These are phyloP conservation scores for Solanum hybrid DNA, from an alignment of 305 asterid species.

Conservation along the genomic window DNA sequence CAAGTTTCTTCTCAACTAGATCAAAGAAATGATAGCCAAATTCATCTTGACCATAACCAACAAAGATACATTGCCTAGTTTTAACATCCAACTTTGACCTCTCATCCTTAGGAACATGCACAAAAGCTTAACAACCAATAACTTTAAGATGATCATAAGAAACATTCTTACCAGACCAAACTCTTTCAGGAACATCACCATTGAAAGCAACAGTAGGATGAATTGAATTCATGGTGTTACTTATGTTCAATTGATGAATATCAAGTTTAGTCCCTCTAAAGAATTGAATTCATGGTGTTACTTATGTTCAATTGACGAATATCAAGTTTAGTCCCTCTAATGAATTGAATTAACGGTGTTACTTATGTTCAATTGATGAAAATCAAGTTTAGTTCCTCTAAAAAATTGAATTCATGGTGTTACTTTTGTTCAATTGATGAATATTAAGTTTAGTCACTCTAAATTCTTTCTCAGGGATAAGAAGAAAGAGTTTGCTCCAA, in stretches of 20 bases:
- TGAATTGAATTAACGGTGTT: background rate
- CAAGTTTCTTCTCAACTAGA: no score
- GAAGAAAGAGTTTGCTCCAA: conserved; percentile 70
- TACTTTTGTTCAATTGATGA: background rate
- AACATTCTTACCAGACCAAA: no score
- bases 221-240: background rate
- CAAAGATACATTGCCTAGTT: no score
- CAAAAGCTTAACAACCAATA: no score
- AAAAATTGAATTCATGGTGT: background rate
- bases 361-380: background rate
- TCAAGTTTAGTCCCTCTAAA: background rate
- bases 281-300: background rate
- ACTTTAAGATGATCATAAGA: no score
- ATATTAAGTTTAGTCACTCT: background rate
- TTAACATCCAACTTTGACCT: no score
- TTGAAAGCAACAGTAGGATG: no score
- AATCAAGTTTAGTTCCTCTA: background rate
- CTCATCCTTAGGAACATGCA: no score
- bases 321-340: background rate
- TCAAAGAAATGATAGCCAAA: no score
- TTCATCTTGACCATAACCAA: no score
- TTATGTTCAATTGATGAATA: background rate
- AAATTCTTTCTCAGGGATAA: conserved; percentile 52
- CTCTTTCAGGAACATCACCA: no score
- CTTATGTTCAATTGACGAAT: background rate